Base-by-base conservation (phyloP, 208 protist genomes). In the Acanthamoeba healyi region DNA sequence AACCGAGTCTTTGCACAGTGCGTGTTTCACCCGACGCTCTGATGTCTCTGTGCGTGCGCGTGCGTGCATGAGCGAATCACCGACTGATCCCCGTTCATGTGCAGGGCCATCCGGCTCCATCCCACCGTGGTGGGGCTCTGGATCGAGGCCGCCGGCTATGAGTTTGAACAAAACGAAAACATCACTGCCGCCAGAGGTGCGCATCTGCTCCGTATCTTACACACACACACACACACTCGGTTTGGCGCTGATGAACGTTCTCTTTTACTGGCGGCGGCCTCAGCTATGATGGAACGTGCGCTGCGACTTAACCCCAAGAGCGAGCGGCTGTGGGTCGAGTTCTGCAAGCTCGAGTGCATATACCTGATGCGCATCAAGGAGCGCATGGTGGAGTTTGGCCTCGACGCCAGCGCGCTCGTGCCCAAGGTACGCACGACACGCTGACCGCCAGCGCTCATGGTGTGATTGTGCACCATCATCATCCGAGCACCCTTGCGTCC, bases 121-220 rank as follows among this genome's bases (percentile, higher is more conserved):
- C 58, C 84, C 3, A 74, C 84, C 84, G 63, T n/a, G 4, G 84
- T 74, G 40, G 84, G 56, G 3, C 24, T 91, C 36, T 91, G 84
- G 84, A 91, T 91, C 34, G n/a, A 46, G 15, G 84, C 84, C 26
- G 84, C 84, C 0, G 22, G 24, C n/a, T 91, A 51, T 17, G 84
- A 91, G 56, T 91, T 91, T 91, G 84, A 91, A 32, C 4, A 91
- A 10, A 91, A 91, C 56, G 34, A 65, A 91, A 91, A 91, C 84
- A 72, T 91, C 34, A 72, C 38, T 7, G 84, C 84, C 58, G 84
- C 84, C 4, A 22, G 84, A 51, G 38, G 79, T 88, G 42, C 32
- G 70, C 36, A 4, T 5, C 38, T 70, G 61, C 29, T n/a, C n/a
- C n/a, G n/a, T n/a, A n/a, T n/a, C n/a, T n/a, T n/a, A n/a, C n/a